Evolutionary conservation across 73 alveolate species (phyloP).

Genomic region (Paramecium caudatum): DNA sequence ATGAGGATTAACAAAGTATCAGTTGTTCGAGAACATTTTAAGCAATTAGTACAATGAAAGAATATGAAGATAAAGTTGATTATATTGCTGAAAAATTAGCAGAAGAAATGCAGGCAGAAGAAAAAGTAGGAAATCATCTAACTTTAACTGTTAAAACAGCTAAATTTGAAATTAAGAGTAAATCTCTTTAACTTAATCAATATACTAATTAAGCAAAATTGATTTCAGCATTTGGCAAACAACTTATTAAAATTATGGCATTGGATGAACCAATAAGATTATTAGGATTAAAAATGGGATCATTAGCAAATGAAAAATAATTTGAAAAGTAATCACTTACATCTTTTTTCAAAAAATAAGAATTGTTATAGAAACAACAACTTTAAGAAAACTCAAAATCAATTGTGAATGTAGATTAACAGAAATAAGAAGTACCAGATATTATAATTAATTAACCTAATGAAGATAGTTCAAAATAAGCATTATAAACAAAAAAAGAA

Average conservation of each 20-base stretch:
- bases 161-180: conserved; percentile 74
- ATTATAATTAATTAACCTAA: too few relatives aligned
- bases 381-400: neutral
- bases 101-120: conserved; percentile 64
- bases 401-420: neutral
- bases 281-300: conserved; percentile 67
- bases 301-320: conserved; percentile 1
- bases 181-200: neutral
- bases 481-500: neutral
- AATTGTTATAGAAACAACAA: too few relatives aligned
- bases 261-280: conserved; percentile 71
- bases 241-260: conserved; percentile 19
- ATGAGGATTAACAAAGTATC: conserved; percentile 80
- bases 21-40: conserved; percentile 77
- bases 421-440: too few relatives aligned
- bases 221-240: conserved; percentile 45
- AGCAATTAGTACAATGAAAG: conserved; percentile 65
- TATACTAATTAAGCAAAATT: conserved; percentile 43
- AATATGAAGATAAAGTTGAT: conserved; percentile 53
- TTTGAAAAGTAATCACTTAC: conserved; percentile 28
- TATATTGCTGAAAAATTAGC: conserved; percentile 65
- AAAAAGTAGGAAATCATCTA: conserved; percentile 67
- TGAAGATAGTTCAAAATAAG: conserved; percentile 29
- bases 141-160: conserved; percentile 72
- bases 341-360: conserved; percentile 1